These are phyloP conservation scores for Pestalotiopsis sp. DNA, from an alignment of 2,329 filamentous ascomycete species.

Conservation along the genomic window DNA sequence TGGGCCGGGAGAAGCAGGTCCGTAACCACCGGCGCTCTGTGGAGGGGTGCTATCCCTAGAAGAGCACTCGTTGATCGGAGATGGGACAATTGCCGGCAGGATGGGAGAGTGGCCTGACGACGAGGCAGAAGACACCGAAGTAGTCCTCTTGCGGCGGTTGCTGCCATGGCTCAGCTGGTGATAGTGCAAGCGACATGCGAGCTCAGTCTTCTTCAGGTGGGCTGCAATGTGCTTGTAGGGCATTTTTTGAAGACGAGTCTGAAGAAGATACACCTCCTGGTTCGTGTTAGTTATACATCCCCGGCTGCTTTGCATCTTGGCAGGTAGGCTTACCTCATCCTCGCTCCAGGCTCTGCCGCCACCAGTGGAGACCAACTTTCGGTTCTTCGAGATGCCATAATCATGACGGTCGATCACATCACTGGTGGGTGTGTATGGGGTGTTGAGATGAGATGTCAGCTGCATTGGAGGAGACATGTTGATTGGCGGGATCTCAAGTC, in stretches of 20 bases:
- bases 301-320: not conserved
- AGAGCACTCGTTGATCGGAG: constrained; percentile 51
- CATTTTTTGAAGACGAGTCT: constrained; percentile 85
- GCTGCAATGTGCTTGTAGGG: constrained; percentile 89
- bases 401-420: constrained; percentile 61
- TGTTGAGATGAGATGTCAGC: constrained; percentile 42
- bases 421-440: constrained; percentile 52
- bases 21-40: constrained; percentile 46
- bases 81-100: constrained; percentile 49
- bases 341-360: constrained; percentile 84
- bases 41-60: constrained; percentile 54
- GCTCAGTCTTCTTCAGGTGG: constrained; percentile 84
- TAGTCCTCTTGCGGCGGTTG: constrained; percentile 77
- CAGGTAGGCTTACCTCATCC: constrained; percentile 67
- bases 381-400: constrained; percentile 64
- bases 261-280: constrained; percentile 81
- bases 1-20: constrained; percentile 43
- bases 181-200: constrained; percentile 85
- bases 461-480: constrained; percentile 56
- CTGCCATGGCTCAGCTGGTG: constrained; percentile 83
- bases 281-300: not conserved
- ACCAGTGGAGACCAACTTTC: constrained; percentile 71
- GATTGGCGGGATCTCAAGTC: constrained; percentile 10
- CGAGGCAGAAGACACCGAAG: constrained; percentile 70
- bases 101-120: constrained; percentile 57